phyloP scores from a whole-genome alignment of 2,329 filamentous ascomycete species.

The Capronia americana region DNA sequence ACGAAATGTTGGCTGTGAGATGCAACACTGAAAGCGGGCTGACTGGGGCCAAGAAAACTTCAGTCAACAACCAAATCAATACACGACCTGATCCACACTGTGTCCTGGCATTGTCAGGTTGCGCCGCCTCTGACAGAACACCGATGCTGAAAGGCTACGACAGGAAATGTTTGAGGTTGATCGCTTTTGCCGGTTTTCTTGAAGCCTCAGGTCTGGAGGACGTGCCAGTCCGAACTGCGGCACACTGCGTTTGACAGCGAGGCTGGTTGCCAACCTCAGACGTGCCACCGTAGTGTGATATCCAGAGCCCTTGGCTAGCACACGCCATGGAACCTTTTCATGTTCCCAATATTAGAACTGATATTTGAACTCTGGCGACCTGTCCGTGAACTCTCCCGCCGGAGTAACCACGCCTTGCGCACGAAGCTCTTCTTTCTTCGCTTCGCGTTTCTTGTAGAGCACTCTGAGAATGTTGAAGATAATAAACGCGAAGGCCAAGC shows the following conservation, averaged over 20 bases:
- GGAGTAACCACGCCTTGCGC: slow-evolving; percentile 27
- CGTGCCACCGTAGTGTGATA: background rate
- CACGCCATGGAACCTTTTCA: background rate
- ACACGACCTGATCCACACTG: background rate
- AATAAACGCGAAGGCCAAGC: slow-evolving; percentile 31
- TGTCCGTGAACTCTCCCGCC: slow-evolving; percentile 32
- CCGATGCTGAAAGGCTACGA: background rate
- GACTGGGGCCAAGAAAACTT: no score
- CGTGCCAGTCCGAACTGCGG: background rate
- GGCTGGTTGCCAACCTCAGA: background rate
- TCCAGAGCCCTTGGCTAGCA: background rate
- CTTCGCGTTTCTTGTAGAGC: slow-evolving; percentile 30
- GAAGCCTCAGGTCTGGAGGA: background rate
- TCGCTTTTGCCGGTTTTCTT: background rate
- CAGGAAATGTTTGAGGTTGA: background rate
- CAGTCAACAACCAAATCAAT: background rate
- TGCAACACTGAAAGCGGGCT: no score
- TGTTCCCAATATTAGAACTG: slow-evolving; percentile 25
- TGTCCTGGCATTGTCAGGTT: background rate
- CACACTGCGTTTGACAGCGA: background rate
- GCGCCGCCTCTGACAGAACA: background rate
- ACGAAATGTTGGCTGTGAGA: background rate
- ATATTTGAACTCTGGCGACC: slow-evolving; percentile 33
- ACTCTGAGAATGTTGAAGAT: slow-evolving; percentile 29
- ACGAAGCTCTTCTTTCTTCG: slow-evolving; percentile 22